Base-by-base conservation (phyloP, 345 rosid genomes). In the Cardamine resedifolia region DNA sequence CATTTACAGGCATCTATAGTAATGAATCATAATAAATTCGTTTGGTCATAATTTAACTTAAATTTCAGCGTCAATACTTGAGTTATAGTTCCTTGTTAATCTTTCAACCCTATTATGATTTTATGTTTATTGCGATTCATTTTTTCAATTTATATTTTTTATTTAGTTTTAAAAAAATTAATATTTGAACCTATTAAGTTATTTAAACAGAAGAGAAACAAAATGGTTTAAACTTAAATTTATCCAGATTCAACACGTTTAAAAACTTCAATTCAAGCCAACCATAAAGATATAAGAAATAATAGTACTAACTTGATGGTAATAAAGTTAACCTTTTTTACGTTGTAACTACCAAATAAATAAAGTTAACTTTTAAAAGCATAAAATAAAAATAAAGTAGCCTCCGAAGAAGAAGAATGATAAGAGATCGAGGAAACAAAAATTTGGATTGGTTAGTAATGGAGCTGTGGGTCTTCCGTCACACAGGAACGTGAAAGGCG, bases 401-500 rank as follows among this genome's bases (percentile, higher is more conserved):
- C 77, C 66, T 64, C 71, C 58, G 31, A 61, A 48, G 6, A 39
- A 56, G 66, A 64, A 64, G 7, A 64, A 64, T 30, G 20, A 53
- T 43, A 3, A 44, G n/a, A 34, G n/a, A 26, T 26, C 3, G 36
- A 49, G 23, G 43, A 20, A 48, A 74, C 30, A 20, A 58, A 58
- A 36, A 19, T 10, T 52, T 23, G 55, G 27, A 68, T 68, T 60
- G 68, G 73, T 28, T 31, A 18, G 12, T 21, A 41, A 49, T 48
- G 15, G 47, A 24, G n/a, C 5, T 20, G 61, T 67, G 67, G 73
- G 77, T 56, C 55, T 58, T 31, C 26, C 68, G 56, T 59, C 68
- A 68, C 26, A 33, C 68, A 44, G 1, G 41, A 68, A 68, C 68
- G 78, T 75, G 74, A 39, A 75, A 68, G 74, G n/a, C 63, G 50